Percentiles rank a stretch among this genome's conserved stretches.
Conservation (phyloP, 1,139 yeast species). For the Scheffersomyces insectosa region DNA sequence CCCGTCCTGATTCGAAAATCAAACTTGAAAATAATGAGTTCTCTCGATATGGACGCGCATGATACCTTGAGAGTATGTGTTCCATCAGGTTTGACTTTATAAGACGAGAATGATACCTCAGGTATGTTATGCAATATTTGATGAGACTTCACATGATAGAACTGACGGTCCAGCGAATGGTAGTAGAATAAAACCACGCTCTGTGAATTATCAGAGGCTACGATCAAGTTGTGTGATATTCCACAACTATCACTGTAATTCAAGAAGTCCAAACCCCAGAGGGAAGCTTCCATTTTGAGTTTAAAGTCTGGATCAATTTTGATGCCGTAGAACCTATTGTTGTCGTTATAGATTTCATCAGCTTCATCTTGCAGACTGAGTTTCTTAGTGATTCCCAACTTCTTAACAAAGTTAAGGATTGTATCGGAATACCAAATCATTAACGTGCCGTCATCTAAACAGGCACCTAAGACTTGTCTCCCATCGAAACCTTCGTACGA, state of each 20-base stretch:
- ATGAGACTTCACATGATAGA: conserved; percentile 39
- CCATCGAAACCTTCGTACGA: conserved; percentile 24
- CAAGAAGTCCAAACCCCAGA: conserved; percentile 63
- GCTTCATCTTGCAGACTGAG: conserved; percentile 2
- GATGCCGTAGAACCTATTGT: conserved; percentile 15
- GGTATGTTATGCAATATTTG: conserved; percentile 61
- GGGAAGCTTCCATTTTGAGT: conserved; percentile 47
- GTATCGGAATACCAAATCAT: conserved; percentile 42
- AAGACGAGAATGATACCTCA: conserved; percentile 44
- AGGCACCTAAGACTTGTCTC: conserved; percentile 42
- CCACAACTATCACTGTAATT: conserved; percentile 21
- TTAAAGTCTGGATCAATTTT: conserved; percentile 35
- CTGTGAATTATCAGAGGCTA: conserved; percentile 60
- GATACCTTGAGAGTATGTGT: conserved; percentile 26
- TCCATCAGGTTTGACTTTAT: conserved; percentile 14
- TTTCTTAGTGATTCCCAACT: conserved; percentile 6
- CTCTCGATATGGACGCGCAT: conserved; percentile 53
- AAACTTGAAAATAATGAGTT: conserved; percentile 42
- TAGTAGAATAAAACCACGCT: conserved; percentile 43
- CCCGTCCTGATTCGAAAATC: conserved; percentile 27
- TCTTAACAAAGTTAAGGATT: conserved; percentile 20
- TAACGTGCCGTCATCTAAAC: conserved; percentile 60
- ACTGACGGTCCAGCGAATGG: conserved; percentile 24
- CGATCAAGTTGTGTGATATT: conserved; percentile 39
- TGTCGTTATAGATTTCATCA: conserved; percentile 2